Evolutionary conservation across 2,329 filamentous ascomycete species (phyloP), one percentile per base, ranked within the genome.

Genomic region (Ophiostoma sp.): DNA sequence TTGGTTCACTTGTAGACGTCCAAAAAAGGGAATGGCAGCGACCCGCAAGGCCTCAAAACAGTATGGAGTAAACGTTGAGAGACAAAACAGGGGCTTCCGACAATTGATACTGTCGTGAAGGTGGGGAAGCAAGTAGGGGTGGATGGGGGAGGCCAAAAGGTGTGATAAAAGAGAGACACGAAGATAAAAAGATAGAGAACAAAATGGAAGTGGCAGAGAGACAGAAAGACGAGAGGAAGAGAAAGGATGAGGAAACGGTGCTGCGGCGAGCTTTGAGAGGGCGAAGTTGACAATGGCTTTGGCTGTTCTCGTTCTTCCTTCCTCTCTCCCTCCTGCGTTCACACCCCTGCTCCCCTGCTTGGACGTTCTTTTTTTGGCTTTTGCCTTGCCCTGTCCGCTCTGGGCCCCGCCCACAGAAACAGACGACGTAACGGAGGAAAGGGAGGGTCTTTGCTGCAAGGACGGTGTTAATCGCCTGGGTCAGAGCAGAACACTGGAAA

Each of bases 1-100:
- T 5, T 4, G 42, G 50, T 57, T 45, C 15, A 70, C 48, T 70
- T 70, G 33, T 64, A 39, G 59, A 64, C 25, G 33, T 64, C 48
- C 68, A 9, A 59, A 57, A 42, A 28, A 42, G 50, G 68, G 50
- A 57, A 70, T 70, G 33, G 33, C 68, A 57, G 50, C 50, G 68
- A 57, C 50, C 64, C 48, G 66, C 66, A 55, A 69, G 48, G 8
- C 48, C 11, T 22, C n/a, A 42, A 64, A 64, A 48, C 42, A 19
- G 42, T 48, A 48, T 48, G 42, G 42, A 48, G 42, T 19, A 17
- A 19, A 64, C 59, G 59, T 22, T 25, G 19, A 42, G 42, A 69
- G 64, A n/a, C 42, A 31, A 48, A 31, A 50, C 64, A 48, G 52
- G 64, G 64, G 64, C 42, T 33, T 69, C 64, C 15, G 64, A 50